Conservation (phyloP, 306 rosid genomes). For the Heteromeles arbutifolia region DNA sequence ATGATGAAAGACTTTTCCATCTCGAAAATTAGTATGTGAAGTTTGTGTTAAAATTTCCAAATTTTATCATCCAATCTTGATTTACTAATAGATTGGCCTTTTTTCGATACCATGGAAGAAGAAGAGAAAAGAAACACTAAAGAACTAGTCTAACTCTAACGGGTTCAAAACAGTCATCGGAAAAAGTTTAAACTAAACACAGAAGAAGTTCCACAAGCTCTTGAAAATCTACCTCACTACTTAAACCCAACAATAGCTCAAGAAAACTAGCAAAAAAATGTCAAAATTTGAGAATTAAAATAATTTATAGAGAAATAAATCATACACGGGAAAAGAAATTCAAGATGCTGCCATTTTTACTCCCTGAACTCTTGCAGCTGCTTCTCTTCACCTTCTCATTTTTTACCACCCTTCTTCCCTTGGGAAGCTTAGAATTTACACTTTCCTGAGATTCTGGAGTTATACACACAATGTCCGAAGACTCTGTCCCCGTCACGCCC, state of each 20-base stretch:
- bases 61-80: not conserved
- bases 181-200: too few relatives aligned
- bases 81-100: not conserved
- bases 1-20: too few relatives aligned
- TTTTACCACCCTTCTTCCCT: conserved; percentile 32
- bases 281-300: not conserved
- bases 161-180: rapidly evolving
- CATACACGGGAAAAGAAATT: conserved; percentile 73
- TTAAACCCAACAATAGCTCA: not conserved
- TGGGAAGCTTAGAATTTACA: conserved; percentile 41
- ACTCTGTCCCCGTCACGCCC: conserved; percentile 41
- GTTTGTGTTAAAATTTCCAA: too few relatives aligned
- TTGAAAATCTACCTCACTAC: too few relatives aligned
- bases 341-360: conserved; percentile 45
- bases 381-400: conserved; percentile 43
- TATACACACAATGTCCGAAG: conserved; percentile 26
- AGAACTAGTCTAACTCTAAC: too few relatives aligned
- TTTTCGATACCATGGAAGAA: too few relatives aligned
- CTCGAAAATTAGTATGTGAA: too few relatives aligned
- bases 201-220: too few relatives aligned
- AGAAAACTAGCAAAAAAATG: not conserved
- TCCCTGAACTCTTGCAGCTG: conserved; percentile 29
- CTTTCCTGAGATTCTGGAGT: conserved; percentile 60
- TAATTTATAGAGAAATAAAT: not conserved
- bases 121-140: too few relatives aligned